phyloP scores from a whole-genome alignment of 2,329 filamentous ascomycete genomes.

The Paracamarosporium sp. region DNA sequence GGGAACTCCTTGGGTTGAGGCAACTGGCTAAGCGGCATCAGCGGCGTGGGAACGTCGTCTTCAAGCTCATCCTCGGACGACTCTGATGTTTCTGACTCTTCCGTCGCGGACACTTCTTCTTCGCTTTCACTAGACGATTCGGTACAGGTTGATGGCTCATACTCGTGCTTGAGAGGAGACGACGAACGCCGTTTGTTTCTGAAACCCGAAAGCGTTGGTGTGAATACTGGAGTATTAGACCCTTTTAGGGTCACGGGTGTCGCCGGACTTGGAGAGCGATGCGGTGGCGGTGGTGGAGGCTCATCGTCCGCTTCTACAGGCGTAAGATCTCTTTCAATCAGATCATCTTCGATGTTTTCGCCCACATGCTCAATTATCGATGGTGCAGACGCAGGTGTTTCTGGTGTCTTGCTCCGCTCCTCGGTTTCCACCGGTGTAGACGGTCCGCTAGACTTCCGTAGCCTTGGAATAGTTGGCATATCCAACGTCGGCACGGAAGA shows the following conservation, averaged over 20 bases:
- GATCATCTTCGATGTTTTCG: constrained; percentile 21
- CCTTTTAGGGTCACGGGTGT: constrained; percentile 55
- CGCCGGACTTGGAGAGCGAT: constrained; percentile 59
- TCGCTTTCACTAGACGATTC: constrained; percentile 67
- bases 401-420: constrained; percentile 16
- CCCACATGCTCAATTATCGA: constrained; percentile 34
- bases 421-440: constrained; percentile 36
- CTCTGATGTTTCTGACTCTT: constrained; percentile 56
- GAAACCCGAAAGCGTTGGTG: constrained; percentile 54
- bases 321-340: constrained; percentile 13
- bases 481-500: constrained; percentile 58
- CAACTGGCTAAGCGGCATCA: constrained; percentile 39
- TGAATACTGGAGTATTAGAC: constrained; percentile 55
- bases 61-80: constrained; percentile 66
- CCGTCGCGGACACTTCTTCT: constrained; percentile 59
- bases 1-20: constrained; percentile 42
- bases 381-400: constrained; percentile 35
- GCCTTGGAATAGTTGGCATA: constrained; percentile 53
- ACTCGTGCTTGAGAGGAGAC: constrained; percentile 96
- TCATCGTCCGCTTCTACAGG: constrained; percentile 26
- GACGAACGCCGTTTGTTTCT: constrained; percentile 74
- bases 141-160: constrained; percentile 80
- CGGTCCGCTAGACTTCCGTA: constrained; percentile 50
- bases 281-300: constrained; percentile 56
- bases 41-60: constrained; percentile 50